These are phyloP conservation scores for Trichaptum fuscoviolaceum DNA, from an alignment of 768 basidiomycete species.

Conservation along the genomic window DNA sequence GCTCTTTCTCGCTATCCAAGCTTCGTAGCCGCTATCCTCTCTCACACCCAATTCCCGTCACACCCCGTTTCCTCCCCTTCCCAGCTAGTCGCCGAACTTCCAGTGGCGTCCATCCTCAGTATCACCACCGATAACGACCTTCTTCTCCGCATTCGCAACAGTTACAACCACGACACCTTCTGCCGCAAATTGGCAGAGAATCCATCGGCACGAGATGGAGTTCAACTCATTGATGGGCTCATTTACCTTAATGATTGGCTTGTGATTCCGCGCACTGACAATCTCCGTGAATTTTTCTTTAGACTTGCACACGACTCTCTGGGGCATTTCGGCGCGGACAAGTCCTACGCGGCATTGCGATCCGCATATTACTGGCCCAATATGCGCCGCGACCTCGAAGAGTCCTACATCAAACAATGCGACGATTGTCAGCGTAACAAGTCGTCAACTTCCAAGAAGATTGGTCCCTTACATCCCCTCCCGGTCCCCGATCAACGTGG, in stretches of 20 bases:
- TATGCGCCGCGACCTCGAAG: too few species aligned
- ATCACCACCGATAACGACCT: too few species aligned
- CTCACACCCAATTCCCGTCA: not conserved
- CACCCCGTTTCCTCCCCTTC: not conserved
- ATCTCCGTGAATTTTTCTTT: conserved; percentile 11
- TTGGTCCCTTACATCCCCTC: conserved; percentile 20
- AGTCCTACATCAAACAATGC: too few species aligned
- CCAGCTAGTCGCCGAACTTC: not conserved
- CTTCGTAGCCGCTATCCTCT: not conserved
- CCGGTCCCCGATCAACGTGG: conserved; percentile 9
- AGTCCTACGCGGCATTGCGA: conserved; percentile 17
- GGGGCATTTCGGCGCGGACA: conserved; percentile 19
- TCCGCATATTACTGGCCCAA: too few species aligned
- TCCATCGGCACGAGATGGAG: not conserved
- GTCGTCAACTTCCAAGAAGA: conserved; percentile 15
- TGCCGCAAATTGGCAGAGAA: conserved; percentile 6
- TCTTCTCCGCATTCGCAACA: too few species aligned
- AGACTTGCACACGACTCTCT: conserved; percentile 16
- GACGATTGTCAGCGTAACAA: conserved; percentile 31
- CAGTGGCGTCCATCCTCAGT: too few species aligned
- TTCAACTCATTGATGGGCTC: conserved; percentile 11
- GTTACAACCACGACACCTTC: conserved; percentile 13
- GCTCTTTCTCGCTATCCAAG: conserved; percentile 29
- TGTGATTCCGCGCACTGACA: conserved; percentile 15
- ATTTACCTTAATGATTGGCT: conserved; percentile 17